Evolutionary conservation across 345 rosid species (phyloP), one percentile per base, ranked within the genome.

Genomic region (Citrus hindsii): DNA sequence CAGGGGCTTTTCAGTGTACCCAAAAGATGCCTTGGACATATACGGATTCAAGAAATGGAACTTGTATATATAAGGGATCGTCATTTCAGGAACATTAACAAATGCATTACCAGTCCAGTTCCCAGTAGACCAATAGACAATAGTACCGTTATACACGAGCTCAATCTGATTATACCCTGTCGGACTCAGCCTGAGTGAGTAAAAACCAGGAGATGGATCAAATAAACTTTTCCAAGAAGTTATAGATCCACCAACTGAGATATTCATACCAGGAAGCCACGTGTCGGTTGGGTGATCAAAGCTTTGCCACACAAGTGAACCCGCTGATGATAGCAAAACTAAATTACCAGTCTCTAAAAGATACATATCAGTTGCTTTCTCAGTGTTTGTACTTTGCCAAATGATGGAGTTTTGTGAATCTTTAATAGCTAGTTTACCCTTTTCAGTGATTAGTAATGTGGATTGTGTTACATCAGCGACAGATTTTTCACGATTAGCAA

Each of bases 41-140:
- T 69, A 88, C 0, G 96, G 96, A 72, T 91, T 79, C 7, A 53
- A 27, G 79, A 91, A 92, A 74, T 86, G 79, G 89, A 92, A 91
- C 16, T 33, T 87, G 84, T 92, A 93, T 63, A 92, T 91, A 80
- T 76, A 91, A 32, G 58, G 88, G 21, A 88, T 72, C 13, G 84
- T 83, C 90, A 90, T 85, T 76, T 90, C 82, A 1, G 91, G 93
- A 7, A 91, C 87, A 65, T 81, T 82, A 48, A 80, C 21, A 64
- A 89, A 91, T n/a, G 82, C 77, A n/a, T 56, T 58, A 8, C 94
- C 92, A 14, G 85, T 88, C 91, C 92, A 91, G 61, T 84, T 87
- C 22, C 91, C 95, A 2, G 90, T 88, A 30, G 82, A 84, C 95
- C 92, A 91, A 71, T 87, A 91, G 35, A n/a, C 76, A 25, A 30